A percentile compares a stretch with the other conserved stretches of the same genome.
phyloP scores from a whole-genome alignment of 768 basidiomycete species.

The Boletus coccyginus region DNA sequence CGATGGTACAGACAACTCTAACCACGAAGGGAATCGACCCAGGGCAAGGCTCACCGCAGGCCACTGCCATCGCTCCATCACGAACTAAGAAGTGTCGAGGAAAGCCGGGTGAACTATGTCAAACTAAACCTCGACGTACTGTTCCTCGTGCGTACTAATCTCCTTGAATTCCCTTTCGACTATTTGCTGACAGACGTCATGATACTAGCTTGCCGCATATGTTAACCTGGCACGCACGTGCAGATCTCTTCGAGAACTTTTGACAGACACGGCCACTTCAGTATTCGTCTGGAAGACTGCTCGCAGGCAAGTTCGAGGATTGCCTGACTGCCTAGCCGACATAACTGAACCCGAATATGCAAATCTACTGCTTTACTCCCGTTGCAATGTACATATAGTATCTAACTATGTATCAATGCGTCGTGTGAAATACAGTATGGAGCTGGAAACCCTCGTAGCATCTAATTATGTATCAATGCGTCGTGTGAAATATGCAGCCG shows the following conservation, averaged over 20 bases:
- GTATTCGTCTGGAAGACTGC: conserved; percentile 25
- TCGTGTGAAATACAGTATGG: no score
- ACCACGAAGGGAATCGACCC: not conserved
- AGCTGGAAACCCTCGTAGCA: no score
- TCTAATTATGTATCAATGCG: no score
- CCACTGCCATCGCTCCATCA: not conserved
- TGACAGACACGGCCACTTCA: conserved; percentile 33
- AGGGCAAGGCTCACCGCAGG: not conserved
- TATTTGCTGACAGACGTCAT: no score
- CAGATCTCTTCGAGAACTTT: conserved; percentile 6
- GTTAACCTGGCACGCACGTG: conserved; percentile 3
- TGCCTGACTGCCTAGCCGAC: conserved; percentile 29
- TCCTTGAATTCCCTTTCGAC: no score
- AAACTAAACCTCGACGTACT: no score
- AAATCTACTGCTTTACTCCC: conserved; percentile 34
- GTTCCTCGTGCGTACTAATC: no score
- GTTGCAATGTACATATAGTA: conserved; percentile 25
- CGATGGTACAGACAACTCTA: not conserved
- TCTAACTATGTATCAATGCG: no score
- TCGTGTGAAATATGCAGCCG: no score
- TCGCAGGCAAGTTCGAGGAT: conserved; percentile 32
- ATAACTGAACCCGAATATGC: conserved; percentile 43
- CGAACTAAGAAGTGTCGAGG: not conserved
- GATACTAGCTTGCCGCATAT: not conserved
- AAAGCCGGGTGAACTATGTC: no score